These are phyloP conservation scores for Rhynchospora pubera DNA, from an alignment of 176 grass and related monocot genomes.

Conservation along the genomic window DNA sequence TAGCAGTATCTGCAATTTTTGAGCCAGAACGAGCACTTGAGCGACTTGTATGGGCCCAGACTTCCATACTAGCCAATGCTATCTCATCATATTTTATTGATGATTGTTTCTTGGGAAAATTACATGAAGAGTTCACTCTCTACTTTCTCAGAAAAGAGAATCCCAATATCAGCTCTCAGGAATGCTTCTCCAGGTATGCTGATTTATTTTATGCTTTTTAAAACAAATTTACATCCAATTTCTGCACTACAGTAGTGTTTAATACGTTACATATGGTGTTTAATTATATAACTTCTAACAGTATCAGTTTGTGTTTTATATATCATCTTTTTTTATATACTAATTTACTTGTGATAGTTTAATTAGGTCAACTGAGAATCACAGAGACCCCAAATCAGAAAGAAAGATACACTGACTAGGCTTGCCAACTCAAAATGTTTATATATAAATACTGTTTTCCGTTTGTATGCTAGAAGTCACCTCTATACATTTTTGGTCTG, in stretches of 20 bases:
- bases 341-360: background rate
- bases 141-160: slow-evolving; percentile 25
- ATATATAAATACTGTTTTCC: background rate
- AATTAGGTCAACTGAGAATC: background rate
- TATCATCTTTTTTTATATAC: background rate
- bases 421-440: background rate
- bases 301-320: background rate
- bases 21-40: slow-evolving; percentile 48
- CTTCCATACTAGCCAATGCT: slow-evolving; percentile 31
- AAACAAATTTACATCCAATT: background rate
- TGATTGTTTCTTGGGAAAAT: background rate
- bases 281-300: background rate
- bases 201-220: background rate
- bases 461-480: background rate
- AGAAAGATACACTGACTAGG: background rate
- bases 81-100: slow-evolving; percentile 25
- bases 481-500: background rate
- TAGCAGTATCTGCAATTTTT: slow-evolving; percentile 48
- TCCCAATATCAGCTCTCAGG: background rate
- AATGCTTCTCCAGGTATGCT: background rate
- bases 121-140: slow-evolving; percentile 19
- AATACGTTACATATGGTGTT: background rate
- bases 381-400: background rate
- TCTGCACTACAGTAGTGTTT: background rate
- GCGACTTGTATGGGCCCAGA: slow-evolving; percentile 53